These are phyloP conservation scores for Leucoagaricus sp. DNA, from an alignment of 1,284 basidiomycete species.

Conservation along the genomic window DNA sequence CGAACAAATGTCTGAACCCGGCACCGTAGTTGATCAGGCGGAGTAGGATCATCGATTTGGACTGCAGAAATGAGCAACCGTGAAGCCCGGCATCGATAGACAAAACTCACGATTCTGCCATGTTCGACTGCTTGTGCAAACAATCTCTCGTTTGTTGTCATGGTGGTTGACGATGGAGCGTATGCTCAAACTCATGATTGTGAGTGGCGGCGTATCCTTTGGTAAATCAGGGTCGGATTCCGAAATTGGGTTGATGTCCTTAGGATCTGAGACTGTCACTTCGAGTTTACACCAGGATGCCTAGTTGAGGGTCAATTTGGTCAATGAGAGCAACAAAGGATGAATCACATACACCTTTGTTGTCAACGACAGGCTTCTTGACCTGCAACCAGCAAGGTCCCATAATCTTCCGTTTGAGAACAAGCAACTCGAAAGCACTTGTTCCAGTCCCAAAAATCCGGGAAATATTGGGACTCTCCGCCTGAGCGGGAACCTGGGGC, in stretches of 20 bases:
- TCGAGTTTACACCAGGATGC: constrained; percentile 96
- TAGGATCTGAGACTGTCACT: constrained; percentile 83
- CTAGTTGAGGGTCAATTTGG: constrained; percentile 38
- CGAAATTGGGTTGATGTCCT: constrained; percentile 83
- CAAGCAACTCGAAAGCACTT: constrained; percentile 92
- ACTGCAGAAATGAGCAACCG: constrained; percentile 44
- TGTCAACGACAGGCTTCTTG: constrained; percentile 69
- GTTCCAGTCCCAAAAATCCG: constrained; percentile 94
- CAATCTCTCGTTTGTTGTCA: constrained; percentile 92
- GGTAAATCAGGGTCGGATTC: constrained; percentile 76
- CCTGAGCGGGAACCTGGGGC: constrained; percentile 66
- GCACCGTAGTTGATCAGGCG: constrained; percentile 84
- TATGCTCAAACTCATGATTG: constrained; percentile 86
- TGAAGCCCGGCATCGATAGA: background rate
- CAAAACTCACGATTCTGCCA: constrained; percentile 82
- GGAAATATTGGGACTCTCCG: constrained; percentile 83
- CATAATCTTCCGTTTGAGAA: constrained; percentile 96
- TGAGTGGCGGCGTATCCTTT: constrained; percentile 86
- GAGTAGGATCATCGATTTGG: constrained; percentile 86
- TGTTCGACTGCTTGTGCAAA: constrained; percentile 82
- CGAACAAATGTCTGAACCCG: constrained; percentile 89
- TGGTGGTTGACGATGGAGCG: constrained; percentile 95
- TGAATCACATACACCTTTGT: constrained; percentile 68
- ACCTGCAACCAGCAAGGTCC: constrained; percentile 97
- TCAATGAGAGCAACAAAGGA: background rate